Conservation (phyloP, 192 early-diverging fungal genomes). For the Entrophospora sp. region DNA sequence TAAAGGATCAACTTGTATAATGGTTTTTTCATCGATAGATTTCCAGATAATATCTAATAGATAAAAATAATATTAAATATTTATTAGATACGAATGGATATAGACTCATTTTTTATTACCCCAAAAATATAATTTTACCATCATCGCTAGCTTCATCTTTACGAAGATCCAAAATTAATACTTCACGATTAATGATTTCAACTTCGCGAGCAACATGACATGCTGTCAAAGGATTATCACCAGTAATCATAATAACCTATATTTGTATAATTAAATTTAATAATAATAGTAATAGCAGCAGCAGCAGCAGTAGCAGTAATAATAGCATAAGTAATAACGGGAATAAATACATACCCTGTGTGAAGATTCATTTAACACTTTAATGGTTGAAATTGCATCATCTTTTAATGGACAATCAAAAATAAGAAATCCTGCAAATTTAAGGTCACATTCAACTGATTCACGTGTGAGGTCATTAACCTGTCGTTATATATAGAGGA, state of each 20-base stretch:
- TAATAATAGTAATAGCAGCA: background rate
- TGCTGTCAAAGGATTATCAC: constrained; percentile 96
- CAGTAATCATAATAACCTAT: constrained; percentile 91
- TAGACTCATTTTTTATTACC: background rate
- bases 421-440: constrained; percentile 95
- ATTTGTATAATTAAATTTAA: background rate
- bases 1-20: constrained; percentile 50
- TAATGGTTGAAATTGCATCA: constrained; percentile 79
- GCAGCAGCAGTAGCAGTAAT: background rate
- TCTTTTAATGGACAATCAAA: constrained; percentile 95
- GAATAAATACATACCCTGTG: constrained; percentile 54
- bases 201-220: constrained; percentile 94
- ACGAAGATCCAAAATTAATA: constrained; percentile 78
- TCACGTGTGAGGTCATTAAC: constrained; percentile 74
- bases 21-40: constrained; percentile 75
- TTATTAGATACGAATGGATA: background rate
- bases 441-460: constrained; percentile 68
- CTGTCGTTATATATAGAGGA: constrained; percentile 31
- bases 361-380: constrained; percentile 89
- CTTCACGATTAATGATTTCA: constrained; percentile 78
- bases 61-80: background rate
- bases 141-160: constrained; percentile 40
- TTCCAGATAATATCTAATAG: constrained; percentile 57
- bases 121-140: background rate
- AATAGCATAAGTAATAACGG: background rate